Evolutionary conservation across 768 basidiomycete species (phyloP), one percentile per base, ranked within the genome.

Genomic region (Kwoniella sp.): DNA sequence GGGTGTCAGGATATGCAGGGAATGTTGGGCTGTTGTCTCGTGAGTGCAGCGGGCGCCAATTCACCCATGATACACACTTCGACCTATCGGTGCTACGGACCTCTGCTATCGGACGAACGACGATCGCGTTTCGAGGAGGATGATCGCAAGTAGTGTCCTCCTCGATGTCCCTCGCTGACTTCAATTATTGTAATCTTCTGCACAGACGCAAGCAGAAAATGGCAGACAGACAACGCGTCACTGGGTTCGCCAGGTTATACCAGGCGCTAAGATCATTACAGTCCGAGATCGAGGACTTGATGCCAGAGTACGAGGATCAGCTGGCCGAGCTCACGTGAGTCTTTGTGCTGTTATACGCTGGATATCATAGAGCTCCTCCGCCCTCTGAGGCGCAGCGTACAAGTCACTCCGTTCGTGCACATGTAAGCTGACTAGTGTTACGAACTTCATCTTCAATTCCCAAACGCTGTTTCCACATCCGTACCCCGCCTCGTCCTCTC

Each of bases 291-390:
- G 90, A 92, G 76, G 89, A 89, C 31, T 82, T 87, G 1, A 84
- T 98, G 3, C 92, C 93, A 2, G 87, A 89, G 68, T 94, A 95
- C 77, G 92, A 95, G 72, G 93, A 95, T 74, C 84, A 93, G 26
- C 79, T 96, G 29, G 78, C 90, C 47, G 86, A 84, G 11, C 83
- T 94, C 37, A 89, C 82, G 90, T 91, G 63, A 63, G 83, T 67
- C 20, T 56, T 48, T 20, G 47, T 23, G 47, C n/a, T n/a, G n/a
- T n/a, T n/a, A n/a, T n/a, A 28, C 65, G 57, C 31, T 25, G 34
- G 23, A 9, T 30, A 13, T n/a, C 9, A n/a, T n/a, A n/a, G n/a
- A n/a, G n/a, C n/a, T n/a, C 30, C 56, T 25, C 58, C 58, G 22
- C n/a, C 13, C n/a, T 23, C 58, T 45, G 4, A 50, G 41, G 34